Base-by-base conservation (phyloP, 768 basidiomycete species). In the Leccinum disarticulatum region DNA sequence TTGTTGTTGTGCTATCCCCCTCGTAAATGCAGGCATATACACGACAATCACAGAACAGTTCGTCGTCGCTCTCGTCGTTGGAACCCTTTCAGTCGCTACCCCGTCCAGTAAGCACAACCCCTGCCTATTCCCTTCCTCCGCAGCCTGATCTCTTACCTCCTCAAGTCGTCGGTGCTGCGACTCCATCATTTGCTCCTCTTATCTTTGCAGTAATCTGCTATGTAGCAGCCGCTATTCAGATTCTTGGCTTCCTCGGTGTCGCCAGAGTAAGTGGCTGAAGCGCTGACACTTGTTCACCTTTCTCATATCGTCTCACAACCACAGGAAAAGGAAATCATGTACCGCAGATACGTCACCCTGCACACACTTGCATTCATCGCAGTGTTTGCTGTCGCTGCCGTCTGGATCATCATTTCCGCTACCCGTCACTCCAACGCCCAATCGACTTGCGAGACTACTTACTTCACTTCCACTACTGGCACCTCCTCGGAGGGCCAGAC, bases 1-100 rank as follows among this genome's bases (percentile, higher is more conserved):
- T 70, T 97, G 94, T 69, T 97, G 94, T 73, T 93, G 91, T 68
- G 95, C 95, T 48, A 88, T 98, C 60, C 95, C 95, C 8, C 76
- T 94, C 52, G 79, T 94, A 62, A 96, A 99, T 77, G 82, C 86
- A 61, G 97, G 97, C 33, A 91, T 98, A 55, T 98, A 97, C 66
- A 73, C 84, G 19, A 83, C 89, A 30, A 73, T 98, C 52, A 71
- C 78, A 0, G 91, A 96, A 71, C 95, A 97, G 74, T 80, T 91
- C 47, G 77, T 83, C 15, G 70, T 87, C 19, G 86, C 83, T 5
- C 68, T 92, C 62, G 61, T 88, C 15, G 83, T 86, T 10, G 94
- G 88, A 19, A 85, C 87, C 4, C 80, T 96, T 28, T 81, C 90
- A 11, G 66, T 96, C 36, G 87, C 85, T 2, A 91, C 93, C 1